phyloP scores from a whole-genome alignment of 768 basidiomycete genomes.

The Agrocybe praecox region DNA sequence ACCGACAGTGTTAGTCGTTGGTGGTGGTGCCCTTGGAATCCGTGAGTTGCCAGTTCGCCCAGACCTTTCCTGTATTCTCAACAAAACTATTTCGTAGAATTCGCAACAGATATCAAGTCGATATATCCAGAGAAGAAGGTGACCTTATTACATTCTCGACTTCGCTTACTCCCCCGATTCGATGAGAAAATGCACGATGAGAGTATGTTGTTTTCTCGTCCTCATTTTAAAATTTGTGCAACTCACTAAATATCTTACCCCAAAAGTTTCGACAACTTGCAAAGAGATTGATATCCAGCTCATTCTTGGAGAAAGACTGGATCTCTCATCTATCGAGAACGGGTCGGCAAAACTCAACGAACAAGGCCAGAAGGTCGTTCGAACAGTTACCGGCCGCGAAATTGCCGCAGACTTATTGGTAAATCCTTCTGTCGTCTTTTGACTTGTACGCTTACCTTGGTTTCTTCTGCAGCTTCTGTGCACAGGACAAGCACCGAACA shows the following conservation, averaged over 20 bases:
- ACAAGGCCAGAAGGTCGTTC: constrained; percentile 35
- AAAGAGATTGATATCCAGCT: constrained; percentile 47
- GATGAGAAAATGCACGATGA: constrained; percentile 53
- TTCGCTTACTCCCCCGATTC: constrained; percentile 55
- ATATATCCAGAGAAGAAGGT: constrained; percentile 53
- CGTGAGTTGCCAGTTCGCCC: constrained; percentile 43
- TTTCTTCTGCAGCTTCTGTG: constrained; percentile 47
- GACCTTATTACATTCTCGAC: constrained; percentile 62
- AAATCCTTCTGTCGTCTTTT: constrained; percentile 17
- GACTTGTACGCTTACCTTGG: background rate
- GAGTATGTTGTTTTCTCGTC: constrained; percentile 30
- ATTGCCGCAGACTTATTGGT: constrained; percentile 58
- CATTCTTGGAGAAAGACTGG: constrained; percentile 57
- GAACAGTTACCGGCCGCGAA: constrained; percentile 50
- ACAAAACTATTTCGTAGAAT: constrained; percentile 44
- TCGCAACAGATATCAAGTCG: constrained; percentile 62
- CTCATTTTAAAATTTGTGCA: background rate
- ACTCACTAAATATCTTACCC: too few relatives aligned
- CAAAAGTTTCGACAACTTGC: constrained; percentile 37
- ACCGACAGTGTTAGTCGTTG: constrained; percentile 60
- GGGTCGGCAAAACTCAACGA: constrained; percentile 25
- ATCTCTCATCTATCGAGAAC: constrained; percentile 37
- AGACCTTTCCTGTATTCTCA: background rate
- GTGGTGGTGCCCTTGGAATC: constrained; percentile 75
- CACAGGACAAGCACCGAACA: constrained; percentile 64